phyloP scores from a whole-genome alignment of 1,139 yeast genomes.

The Zygosaccharomyces pseudobailii region DNA sequence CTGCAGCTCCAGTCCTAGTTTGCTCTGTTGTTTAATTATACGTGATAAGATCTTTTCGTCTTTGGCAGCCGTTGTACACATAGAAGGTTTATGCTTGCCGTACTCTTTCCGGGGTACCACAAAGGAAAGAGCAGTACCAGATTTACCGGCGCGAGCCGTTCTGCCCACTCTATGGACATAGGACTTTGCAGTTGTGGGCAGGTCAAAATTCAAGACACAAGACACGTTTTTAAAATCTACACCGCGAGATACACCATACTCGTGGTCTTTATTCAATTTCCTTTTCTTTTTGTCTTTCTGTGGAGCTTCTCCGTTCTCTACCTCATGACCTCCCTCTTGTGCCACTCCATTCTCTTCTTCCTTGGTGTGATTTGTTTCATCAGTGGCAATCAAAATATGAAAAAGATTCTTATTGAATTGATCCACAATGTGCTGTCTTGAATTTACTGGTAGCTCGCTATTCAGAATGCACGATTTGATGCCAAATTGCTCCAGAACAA shows the following conservation, averaged over 20 bases:
- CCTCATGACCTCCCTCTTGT: conserved; percentile 16
- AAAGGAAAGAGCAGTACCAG: conserved; percentile 93
- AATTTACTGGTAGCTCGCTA: conserved; percentile 87
- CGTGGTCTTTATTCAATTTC: conserved; percentile 53
- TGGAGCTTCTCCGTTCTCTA: conserved; percentile 15
- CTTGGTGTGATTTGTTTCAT: conserved; percentile 64
- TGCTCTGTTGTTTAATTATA: conserved; percentile 71
- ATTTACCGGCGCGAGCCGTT: conserved; percentile 95
- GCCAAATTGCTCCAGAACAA: conserved; percentile 93
- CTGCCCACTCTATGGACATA: conserved; percentile 95
- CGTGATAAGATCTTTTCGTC: conserved; percentile 83
- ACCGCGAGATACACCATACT: conserved; percentile 94
- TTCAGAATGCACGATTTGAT: conserved; percentile 83
- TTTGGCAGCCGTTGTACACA: conserved; percentile 61
- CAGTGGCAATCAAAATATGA: conserved; percentile 88
- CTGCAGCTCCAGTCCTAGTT: conserved; percentile 63
- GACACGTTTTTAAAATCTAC: conserved; percentile 96
- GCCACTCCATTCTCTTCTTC: conserved; percentile 48
- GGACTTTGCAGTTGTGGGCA: conserved; percentile 85
- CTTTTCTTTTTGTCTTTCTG: conserved; percentile 32
- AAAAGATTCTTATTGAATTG: conserved; percentile 90
- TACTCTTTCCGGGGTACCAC: conserved; percentile 78
- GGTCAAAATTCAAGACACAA: conserved; percentile 91
- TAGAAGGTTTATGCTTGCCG: conserved; percentile 85
- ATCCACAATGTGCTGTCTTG: conserved; percentile 91